Percentiles rank a stretch among this genome's conserved stretches.
These are phyloP conservation scores for Pleurotus giganteus DNA, from an alignment of 768 basidiomycete species.

Conservation along the genomic window DNA sequence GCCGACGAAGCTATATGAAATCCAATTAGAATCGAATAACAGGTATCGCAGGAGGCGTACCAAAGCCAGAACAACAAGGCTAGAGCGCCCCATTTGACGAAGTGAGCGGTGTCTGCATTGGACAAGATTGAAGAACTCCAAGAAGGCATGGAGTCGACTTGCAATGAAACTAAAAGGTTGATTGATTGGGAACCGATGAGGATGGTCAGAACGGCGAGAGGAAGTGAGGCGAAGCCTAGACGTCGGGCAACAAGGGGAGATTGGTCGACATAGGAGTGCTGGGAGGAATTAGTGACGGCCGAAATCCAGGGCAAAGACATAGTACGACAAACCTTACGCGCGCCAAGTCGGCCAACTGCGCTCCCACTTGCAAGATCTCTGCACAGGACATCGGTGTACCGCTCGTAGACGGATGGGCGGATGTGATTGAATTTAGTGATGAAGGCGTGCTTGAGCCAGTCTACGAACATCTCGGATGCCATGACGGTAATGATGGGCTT, in stretches of 20 bases:
- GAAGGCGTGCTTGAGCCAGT: constrained; percentile 99
- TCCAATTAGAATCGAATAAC: background rate
- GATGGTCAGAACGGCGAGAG: constrained; percentile 80
- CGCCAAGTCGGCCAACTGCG: constrained; percentile 61
- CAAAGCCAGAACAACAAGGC: constrained; percentile 80
- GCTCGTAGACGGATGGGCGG: constrained; percentile 89
- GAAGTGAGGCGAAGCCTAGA: constrained; percentile 90
- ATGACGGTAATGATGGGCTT: constrained; percentile 93
- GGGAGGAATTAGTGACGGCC: background rate
- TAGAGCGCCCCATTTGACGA: constrained; percentile 64
- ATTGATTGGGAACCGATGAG: constrained; percentile 76
- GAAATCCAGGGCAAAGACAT: background rate
- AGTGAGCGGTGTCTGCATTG: constrained; percentile 48
- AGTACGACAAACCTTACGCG: constrained; percentile 58
- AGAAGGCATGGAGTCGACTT: constrained; percentile 37
- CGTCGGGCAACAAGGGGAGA: constrained; percentile 92
- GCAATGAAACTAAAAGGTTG: constrained; percentile 54
- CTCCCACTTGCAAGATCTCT: constrained; percentile 85
- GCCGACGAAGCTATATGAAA: constrained; percentile 61
- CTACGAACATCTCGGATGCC: constrained; percentile 89
- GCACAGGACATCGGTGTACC: constrained; percentile 94
- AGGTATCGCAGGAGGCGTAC: constrained; percentile 45
- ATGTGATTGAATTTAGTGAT: constrained; percentile 99
- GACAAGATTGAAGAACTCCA: constrained; percentile 46
- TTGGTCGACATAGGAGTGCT: constrained; percentile 93